Evolutionary conservation across 2,329 filamentous ascomycete species (phyloP).

Genomic region (Diaporthe sp.): DNA sequence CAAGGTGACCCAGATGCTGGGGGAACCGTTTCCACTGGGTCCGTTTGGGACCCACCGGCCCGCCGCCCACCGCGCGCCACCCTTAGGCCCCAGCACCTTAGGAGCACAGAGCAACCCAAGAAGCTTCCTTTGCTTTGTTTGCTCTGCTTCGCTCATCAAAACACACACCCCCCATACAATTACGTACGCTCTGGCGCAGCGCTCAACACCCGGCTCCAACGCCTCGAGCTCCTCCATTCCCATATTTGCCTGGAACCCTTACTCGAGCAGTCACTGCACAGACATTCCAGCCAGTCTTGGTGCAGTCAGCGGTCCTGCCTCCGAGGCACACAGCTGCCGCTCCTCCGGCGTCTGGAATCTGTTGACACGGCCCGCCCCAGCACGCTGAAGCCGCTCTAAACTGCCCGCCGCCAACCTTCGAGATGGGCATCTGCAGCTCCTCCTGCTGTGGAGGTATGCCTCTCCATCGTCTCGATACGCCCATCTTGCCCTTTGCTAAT

Average conservation of each 20-base stretch:
- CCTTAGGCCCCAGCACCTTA: not conserved
- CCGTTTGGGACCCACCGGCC: not conserved
- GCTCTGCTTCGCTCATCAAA: constrained; percentile 20
- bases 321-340: constrained; percentile 31
- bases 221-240: constrained; percentile 30
- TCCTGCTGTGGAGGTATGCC: constrained; percentile 69
- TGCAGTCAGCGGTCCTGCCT: constrained; percentile 28
- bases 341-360: constrained; percentile 23
- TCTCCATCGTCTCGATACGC: not conserved
- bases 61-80: constrained; percentile 6
- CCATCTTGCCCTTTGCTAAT: constrained; percentile 34
- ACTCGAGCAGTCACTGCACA: constrained; percentile 6
- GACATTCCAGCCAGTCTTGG: not conserved
- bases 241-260: constrained; percentile 22
- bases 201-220: constrained; percentile 24
- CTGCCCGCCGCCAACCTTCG: constrained; percentile 38
- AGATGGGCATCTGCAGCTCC: constrained; percentile 72
- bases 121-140: constrained; percentile 7
- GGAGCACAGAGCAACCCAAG: not conserved
- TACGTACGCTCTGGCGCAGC: constrained; percentile 32
- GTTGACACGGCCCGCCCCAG: constrained; percentile 24
- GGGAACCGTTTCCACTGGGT: constrained; percentile 17
- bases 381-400: constrained; percentile 32
- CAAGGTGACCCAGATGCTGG: not conserved
- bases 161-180: constrained; percentile 31